Conservation (phyloP, 2,329 filamentous ascomycete species). For the Lachnellula suecica region DNA sequence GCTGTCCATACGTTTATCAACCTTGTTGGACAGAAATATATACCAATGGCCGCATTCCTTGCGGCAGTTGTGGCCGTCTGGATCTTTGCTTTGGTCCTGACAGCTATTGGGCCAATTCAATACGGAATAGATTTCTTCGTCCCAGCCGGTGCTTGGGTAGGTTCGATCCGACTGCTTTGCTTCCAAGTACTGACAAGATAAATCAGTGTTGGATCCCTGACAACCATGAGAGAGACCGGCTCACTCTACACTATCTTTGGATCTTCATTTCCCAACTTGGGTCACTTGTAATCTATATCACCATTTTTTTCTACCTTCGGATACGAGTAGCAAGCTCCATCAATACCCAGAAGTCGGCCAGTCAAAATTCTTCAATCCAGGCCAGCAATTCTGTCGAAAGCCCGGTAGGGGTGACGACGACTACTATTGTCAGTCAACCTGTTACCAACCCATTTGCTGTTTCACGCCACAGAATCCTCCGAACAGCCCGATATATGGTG, state of each 20-base stretch:
- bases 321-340: slow-evolving; percentile 11
- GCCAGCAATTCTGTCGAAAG: slow-evolving; percentile 1
- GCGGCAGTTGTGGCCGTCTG: slow-evolving; percentile 22
- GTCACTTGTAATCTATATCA: slow-evolving; percentile 48
- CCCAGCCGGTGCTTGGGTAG: slow-evolving; percentile 50
- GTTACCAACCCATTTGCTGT: slow-evolving; percentile 15
- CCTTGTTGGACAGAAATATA: slow-evolving; percentile 43
- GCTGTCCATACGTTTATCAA: slow-evolving; percentile 54
- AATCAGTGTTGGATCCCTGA: slow-evolving; percentile 51
- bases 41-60: slow-evolving; percentile 42
- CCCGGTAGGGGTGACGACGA: slow-evolving; percentile 14
- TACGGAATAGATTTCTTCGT: slow-evolving; percentile 45
- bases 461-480: slow-evolving; percentile 22
- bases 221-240: slow-evolving; percentile 43
- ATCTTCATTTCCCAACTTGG: slow-evolving; percentile 53
- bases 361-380: not conserved
- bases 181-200: not conserved
- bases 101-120: slow-evolving; percentile 39
- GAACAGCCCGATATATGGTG: slow-evolving; percentile 49
- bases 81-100: slow-evolving; percentile 44
- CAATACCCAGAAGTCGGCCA: not conserved
- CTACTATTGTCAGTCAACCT: slow-evolving; percentile 3
- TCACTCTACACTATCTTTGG: slow-evolving; percentile 55
- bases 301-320: slow-evolving; percentile 34
- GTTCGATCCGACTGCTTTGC: slow-evolving; percentile 10